phyloP scores from a whole-genome alignment of 2,329 filamentous ascomycete species.

The Lanzia echinophila region DNA sequence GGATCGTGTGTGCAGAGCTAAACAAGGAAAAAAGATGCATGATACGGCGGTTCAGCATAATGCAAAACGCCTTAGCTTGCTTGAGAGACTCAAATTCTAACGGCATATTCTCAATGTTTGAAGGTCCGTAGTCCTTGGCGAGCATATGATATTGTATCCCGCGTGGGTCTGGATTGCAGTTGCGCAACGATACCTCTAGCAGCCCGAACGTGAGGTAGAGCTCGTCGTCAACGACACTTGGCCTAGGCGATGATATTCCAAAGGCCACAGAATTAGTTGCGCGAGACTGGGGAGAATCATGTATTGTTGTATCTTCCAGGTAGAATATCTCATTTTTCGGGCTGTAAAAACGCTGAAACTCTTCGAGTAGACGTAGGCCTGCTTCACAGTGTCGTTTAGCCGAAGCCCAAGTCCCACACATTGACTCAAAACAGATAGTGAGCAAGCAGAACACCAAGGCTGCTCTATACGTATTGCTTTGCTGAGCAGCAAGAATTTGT shows the following conservation, averaged over 20 bases:
- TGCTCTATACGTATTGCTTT: not conserved
- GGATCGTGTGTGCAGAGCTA: not conserved
- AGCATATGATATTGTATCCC: conserved; percentile 1
- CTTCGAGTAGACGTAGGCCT: not conserved
- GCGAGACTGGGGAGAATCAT: not conserved
- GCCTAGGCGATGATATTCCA: not conserved
- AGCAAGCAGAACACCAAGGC: not conserved
- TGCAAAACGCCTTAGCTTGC: not conserved
- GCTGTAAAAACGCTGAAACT: not conserved
- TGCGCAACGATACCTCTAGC: not conserved
- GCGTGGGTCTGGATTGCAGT: not conserved
- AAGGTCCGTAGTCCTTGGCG: not conserved
- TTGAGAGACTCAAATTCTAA: not conserved
- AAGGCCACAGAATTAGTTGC: not conserved
- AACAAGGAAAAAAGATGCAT: not conserved
- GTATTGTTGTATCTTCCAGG: not conserved
- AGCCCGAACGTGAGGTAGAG: not conserved
- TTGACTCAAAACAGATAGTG: not conserved
- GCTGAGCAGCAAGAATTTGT: not conserved
- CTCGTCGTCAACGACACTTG: conserved; percentile 1
- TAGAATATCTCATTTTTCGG: not conserved
- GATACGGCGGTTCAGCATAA: conserved; percentile 1
- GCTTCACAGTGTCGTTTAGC: not conserved
- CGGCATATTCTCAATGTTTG: not conserved
- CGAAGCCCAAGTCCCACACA: not conserved